Conservation (phyloP, 371 early-diverging fungal genomes). For the Syncephalastrum contaminatum region DNA sequence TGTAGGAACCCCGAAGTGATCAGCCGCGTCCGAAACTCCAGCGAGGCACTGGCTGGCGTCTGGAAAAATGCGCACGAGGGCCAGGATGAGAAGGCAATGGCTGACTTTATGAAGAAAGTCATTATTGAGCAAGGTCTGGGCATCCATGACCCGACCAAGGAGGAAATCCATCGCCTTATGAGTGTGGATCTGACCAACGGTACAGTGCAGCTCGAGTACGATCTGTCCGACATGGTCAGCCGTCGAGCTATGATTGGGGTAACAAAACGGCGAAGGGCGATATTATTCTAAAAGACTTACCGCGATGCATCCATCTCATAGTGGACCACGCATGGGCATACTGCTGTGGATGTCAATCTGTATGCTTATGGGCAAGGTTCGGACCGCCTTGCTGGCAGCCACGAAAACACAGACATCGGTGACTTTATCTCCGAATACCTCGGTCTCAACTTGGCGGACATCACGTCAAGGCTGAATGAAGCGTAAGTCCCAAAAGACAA, state of each 20-base stretch:
- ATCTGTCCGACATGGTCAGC: conserved; percentile 52
- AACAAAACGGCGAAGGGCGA: conserved; percentile 1
- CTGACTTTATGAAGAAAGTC: conserved; percentile 26
- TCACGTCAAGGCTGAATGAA: conserved; percentile 60
- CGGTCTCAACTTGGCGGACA: conserved; percentile 58
- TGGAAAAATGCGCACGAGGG: conserved; percentile 12
- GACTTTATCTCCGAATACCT: conserved; percentile 65
- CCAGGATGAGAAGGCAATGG: background rate
- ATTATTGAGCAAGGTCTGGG: conserved; percentile 57
- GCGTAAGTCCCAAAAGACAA: conserved; percentile 20
- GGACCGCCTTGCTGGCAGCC: conserved; percentile 57
- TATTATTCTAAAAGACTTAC: too few species aligned
- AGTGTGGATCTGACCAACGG: conserved; percentile 19
- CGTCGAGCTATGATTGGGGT: conserved; percentile 61
- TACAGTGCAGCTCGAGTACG: conserved; percentile 17
- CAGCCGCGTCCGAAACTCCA: conserved; percentile 52
- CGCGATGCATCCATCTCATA: conserved; percentile 11
- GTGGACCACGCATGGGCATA: conserved; percentile 93
- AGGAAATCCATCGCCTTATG: conserved; percentile 50
- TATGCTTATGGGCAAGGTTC: conserved; percentile 69
- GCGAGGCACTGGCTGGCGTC: conserved; percentile 34
- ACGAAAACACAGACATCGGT: conserved; percentile 90
- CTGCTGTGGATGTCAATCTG: conserved; percentile 94
- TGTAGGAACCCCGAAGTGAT: conserved; percentile 58
- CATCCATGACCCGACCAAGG: conserved; percentile 51